Evolutionary conservation across 2,329 filamentous ascomycete genomes (phyloP), one percentile per base, ranked within the genome.

Genomic region (Beauveria australis): DNA sequence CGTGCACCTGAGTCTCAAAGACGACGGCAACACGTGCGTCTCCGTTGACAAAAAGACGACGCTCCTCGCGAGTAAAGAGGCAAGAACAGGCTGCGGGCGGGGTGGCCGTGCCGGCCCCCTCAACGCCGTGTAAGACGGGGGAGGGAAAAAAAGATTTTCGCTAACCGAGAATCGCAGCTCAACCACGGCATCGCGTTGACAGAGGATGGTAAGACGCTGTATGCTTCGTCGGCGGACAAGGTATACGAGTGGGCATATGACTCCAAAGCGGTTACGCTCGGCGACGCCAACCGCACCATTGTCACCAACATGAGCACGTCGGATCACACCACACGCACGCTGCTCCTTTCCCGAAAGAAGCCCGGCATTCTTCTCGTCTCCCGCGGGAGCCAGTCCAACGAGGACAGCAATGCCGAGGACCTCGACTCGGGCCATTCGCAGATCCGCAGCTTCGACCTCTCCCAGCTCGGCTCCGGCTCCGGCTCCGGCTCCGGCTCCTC

Each of bases 221-320:
- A 82, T 66, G 81, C 80, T 18, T 89, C 87, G 0, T 81, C 79
- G 2, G 68, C 78, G 6, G 76, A 81, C 53, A 75, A 77, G n/a
- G 85, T 89, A 40, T 87, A 79, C 67, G 75, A 82, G 2, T 91
- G 86, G 84, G 69, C 76, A 30, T 92, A 92, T 69, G 79, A 89
- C 68, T 73, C 81, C n/a, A 68, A 71, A 3, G 72, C 76, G 9
- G 76, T 74, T 53, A 79, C 79, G 4, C 77, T 83, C 48, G 64
- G 62, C 24, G 65, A 69, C 49, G 64, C 68, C 57, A 79, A 77
- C 54, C 76, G 76, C 62, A 82, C 79, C 3, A 62, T 91, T 5
- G 75, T 92, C 52, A 75, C 75, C 43, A 83, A 84, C 64, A 89
- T 91, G 86, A 77, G 67, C 65, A 81, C 79, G 62, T 71, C 75